Base-by-base conservation (phyloP, 345 rosid genomes). In the Turritis glabra region DNA sequence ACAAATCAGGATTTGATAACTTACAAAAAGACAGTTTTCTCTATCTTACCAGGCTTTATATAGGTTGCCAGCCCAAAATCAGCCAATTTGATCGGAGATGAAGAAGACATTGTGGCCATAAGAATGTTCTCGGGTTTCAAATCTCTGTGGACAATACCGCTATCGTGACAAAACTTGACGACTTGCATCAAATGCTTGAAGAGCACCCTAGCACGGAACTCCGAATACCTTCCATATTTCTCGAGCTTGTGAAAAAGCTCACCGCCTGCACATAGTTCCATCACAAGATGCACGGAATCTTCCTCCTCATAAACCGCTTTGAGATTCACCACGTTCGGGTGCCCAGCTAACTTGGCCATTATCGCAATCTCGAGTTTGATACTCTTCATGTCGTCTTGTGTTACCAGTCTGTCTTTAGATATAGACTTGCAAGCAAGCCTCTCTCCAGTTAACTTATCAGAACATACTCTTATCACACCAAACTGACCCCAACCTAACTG, bases 401-500 rank as follows among this genome's bases (percentile, higher is more conserved):
- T 82, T 7, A 80, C 76, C 56, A 85, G 53, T 60, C 89, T 86
- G 43, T 84, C 91, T 83, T 84, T 86, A 26, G 88, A 83, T 32
- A 87, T 84, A 59, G 91, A 83, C 75, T 87, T 88, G 53, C 85
- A 89, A 74, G 97, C 90, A 53, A 85, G 81, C 65, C 82, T 80
- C 71, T 82, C 85, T 38, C 86, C 85, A 11, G 89, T 81, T 38
- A 84, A 70, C 77, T 76, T 84, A 67, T 83, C 89, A 1, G 88
- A 81, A 75, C 98, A 88, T 32, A 82, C 84, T 76, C 92, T 85
- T 71, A 92, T 90, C 46, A 88, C 85, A 30, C 96, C 96, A 46
- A 87, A 90, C 59, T 84, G 94, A 17, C 98, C 92, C 92, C 87
- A 90, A 27, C 94, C 98, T 64, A 92, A 77, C 56, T 86, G 89